A percentile compares a stretch with the other conserved stretches of the same genome.
phyloP scores from a whole-genome alignment of 495 filamentous ascomycete species.

The Trichoderma asperelloides region DNA sequence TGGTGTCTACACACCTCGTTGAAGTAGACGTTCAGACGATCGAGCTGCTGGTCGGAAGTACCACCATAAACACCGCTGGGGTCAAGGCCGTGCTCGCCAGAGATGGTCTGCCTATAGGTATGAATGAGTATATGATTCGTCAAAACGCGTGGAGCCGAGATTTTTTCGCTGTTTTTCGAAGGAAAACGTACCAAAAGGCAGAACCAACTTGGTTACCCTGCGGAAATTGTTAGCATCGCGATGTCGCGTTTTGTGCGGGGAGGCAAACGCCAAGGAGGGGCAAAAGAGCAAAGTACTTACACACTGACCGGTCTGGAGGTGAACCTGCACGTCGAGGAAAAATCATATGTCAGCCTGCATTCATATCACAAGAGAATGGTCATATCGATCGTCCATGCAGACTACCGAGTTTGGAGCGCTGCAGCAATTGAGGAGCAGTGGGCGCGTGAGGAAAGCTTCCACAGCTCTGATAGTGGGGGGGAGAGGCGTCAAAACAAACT shows the following conservation, averaged over 20 bases:
- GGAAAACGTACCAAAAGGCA: constrained; percentile 66
- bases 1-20: constrained; percentile 84
- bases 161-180: neutral
- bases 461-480: constrained; percentile 48
- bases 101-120: constrained; percentile 64
- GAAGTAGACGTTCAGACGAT: constrained; percentile 99
- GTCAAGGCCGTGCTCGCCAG: constrained; percentile 98
- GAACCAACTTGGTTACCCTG: constrained; percentile 99
- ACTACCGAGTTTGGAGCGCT: neutral
- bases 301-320: constrained; percentile 99
- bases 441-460: constrained; percentile 26
- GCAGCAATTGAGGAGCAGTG: constrained; percentile 11
- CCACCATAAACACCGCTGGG: constrained; percentile 90
- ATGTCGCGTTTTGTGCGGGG: constrained; percentile 16
- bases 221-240: constrained; percentile 22
- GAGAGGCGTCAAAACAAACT: constrained; percentile 30
- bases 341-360: constrained; percentile 27
- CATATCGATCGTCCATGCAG: constrained; percentile 27
- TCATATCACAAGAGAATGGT: constrained; percentile 8
- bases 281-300: constrained; percentile 49
- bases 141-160: neutral
- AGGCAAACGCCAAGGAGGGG: constrained; percentile 15
- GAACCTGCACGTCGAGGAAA: constrained; percentile 56
- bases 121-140: neutral
- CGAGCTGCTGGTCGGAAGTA: constrained; percentile 94